Evolutionary conservation across 176 grass and related monocot species (phyloP), one percentile per base, ranked within the genome.

Genomic region (Cocos nucifera): DNA sequence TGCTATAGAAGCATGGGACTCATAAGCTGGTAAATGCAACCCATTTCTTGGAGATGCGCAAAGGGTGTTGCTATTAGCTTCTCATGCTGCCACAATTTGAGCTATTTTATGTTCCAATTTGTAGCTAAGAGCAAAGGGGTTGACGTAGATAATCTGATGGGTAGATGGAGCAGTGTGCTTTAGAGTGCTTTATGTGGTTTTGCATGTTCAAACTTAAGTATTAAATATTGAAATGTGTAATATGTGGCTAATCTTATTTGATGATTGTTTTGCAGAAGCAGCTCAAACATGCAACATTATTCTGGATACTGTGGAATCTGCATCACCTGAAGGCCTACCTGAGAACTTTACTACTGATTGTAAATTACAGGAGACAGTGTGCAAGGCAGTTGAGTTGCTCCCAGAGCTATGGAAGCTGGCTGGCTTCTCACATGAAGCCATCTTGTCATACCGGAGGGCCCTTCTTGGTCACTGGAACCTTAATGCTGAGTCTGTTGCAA

Each of bases 291-390:
- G 88, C 71, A 86, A 54, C 76, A 77, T 78, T 67, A 64, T 99
- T 78, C 70, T 99, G 78, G 94, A 99, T 56, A 89, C 72, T 59
- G 64, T 87, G 63, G 85, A 93, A 65, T 79, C 82, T 67, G 73
- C 88, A 49, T 30, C 81, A 65, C 85, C 94, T 67, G 73, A 88
- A 32, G 87, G 87, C 19, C 77, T 77, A 50, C 78, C 70, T 56
- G 63, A 57, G 55, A 77, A 82, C 57, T 85, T 81, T 69, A 51
- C 59, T 70, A 76, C 76, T 78, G 78, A 85, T 22, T 78, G 77
- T 67, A 99, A 93, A 82, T 79, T 99, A 68, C 83, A 89, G 24
- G 94, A 99, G 77, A 71, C 82, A 89, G 79, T 99, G 76, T 79
- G 81, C 70, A 99, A 86, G 74, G 73, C 88, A 61, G 82, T 85